These are phyloP conservation scores for Agrostemma githago DNA, from an alignment of 148 eudicot species.

Conservation along the genomic window DNA sequence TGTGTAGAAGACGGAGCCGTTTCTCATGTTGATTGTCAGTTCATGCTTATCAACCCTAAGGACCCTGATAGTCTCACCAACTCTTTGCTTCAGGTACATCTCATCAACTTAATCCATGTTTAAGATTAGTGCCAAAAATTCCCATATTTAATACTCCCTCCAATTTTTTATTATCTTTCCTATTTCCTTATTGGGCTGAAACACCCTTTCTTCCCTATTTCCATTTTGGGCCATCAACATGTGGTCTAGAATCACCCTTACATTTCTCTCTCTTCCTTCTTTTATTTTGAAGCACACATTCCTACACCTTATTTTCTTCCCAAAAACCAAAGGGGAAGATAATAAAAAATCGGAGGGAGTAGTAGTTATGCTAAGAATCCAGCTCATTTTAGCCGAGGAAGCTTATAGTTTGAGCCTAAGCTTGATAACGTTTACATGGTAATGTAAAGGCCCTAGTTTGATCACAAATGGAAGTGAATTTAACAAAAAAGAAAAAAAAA, in stretches of 20 bases:
- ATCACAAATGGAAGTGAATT: neutral
- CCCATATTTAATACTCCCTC: neutral
- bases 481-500: neutral
- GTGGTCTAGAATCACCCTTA: no score
- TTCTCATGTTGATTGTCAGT: slow-evolving; percentile 31
- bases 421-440: neutral
- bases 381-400: neutral
- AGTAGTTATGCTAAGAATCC: no score
- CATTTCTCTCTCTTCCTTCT: no score
- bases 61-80: slow-evolving; percentile 50
- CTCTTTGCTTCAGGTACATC: slow-evolving; percentile 56
- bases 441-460: neutral
- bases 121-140: neutral
- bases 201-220: no score
- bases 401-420: neutral
- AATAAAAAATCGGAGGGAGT: no score
- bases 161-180: no score
- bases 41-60: slow-evolving; percentile 65
- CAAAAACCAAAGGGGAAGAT: no score
- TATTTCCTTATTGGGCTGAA: no score
- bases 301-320: no score
- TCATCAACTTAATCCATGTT: neutral
- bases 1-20: slow-evolving; percentile 13
- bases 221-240: no score
- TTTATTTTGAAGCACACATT: no score